Evolutionary conservation across 495 filamentous ascomycete species (phyloP), one percentile per base, ranked within the genome.

Genomic region (Astrocystis sublimbata): DNA sequence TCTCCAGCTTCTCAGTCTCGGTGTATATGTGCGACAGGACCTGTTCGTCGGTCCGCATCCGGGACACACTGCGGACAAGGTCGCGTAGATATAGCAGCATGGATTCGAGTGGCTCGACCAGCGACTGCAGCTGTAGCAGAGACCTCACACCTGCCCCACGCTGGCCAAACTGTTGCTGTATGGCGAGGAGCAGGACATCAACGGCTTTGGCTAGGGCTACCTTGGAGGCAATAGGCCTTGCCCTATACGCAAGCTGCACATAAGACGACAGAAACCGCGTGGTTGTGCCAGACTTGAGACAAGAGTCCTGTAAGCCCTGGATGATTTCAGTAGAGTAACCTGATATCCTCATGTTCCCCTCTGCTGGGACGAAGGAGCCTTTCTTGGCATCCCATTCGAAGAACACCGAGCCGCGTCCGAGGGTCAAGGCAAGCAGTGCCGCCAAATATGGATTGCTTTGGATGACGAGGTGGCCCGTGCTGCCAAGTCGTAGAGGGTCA

Each of bases 331-430:
- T 67, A 43, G 89, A 92, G 54, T 87, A 79, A 2, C 93, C 93
- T 0, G 90, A 89, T 9, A 90, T 82, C 30, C 86, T 83, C 21
- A 88, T 71, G 49, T 83, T 70, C 3, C 81, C 66, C 7, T 86
- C 65, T 7, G 77, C 75, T 35, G 81, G 86, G 36, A 74, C 73
- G 66, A 97, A 96, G 7, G 73, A 72, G 53, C 73, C 73, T 31
- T 79, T 83, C 24, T 76, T 69, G 30, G 79, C 68, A 57, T 91
- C 79, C 78, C 87, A 96, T 1, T 71, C 71, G 72, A 96, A 97
- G 49, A 97, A 83, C 9, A 89, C 73, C 0, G 93, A 97, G 51
- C 86, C 88, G 74, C 92, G 84, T 5, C 94, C 94, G 2, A 97
- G 79, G 0, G 88, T 90, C 9, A 97, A 81, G 51, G 85, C 83